These are phyloP conservation scores for Bisporella sp. DNA, from an alignment of 2,329 filamentous ascomycete species.

Conservation along the genomic window DNA sequence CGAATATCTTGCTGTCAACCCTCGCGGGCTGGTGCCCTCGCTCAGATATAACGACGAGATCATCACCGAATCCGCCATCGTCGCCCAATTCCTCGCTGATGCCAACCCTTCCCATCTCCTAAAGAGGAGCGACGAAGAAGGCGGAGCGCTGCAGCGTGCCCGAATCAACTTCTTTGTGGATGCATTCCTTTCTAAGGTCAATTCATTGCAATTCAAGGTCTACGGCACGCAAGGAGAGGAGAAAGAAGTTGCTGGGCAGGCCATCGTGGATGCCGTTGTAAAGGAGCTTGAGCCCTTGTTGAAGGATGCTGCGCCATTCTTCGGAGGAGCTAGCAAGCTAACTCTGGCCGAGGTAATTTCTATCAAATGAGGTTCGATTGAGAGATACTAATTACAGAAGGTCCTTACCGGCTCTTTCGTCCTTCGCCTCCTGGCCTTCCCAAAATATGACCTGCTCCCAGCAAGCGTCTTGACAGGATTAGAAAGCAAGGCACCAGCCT, in stretches of 20 bases:
- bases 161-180: slow-evolving; percentile 67
- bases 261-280: slow-evolving; percentile 47
- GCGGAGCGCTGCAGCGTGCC: slow-evolving; percentile 55
- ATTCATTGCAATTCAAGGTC: slow-evolving; percentile 40
- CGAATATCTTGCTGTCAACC: slow-evolving; percentile 73
- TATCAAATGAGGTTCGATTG: neutral
- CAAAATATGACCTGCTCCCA: slow-evolving; percentile 49
- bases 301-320: slow-evolving; percentile 48
- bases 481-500: slow-evolving; percentile 52
- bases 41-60: slow-evolving; percentile 61
- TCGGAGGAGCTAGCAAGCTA: slow-evolving; percentile 54
- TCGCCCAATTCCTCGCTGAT: slow-evolving; percentile 67
- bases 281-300: slow-evolving; percentile 73
- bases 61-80: slow-evolving; percentile 66
- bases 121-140: slow-evolving; percentile 44
- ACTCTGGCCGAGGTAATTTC: slow-evolving; percentile 66
- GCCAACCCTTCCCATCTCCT: slow-evolving; percentile 60
- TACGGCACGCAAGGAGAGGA: slow-evolving; percentile 34
- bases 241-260: slow-evolving; percentile 43
- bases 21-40: slow-evolving; percentile 69
- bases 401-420: slow-evolving; percentile 61
- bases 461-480: slow-evolving; percentile 39
- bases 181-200: slow-evolving; percentile 57
- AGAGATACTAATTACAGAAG: slow-evolving; percentile 27
- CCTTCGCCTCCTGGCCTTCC: slow-evolving; percentile 48